Conservation (phyloP, 352 stramenopile genomes). For the Phytophthora sansomeana region DNA sequence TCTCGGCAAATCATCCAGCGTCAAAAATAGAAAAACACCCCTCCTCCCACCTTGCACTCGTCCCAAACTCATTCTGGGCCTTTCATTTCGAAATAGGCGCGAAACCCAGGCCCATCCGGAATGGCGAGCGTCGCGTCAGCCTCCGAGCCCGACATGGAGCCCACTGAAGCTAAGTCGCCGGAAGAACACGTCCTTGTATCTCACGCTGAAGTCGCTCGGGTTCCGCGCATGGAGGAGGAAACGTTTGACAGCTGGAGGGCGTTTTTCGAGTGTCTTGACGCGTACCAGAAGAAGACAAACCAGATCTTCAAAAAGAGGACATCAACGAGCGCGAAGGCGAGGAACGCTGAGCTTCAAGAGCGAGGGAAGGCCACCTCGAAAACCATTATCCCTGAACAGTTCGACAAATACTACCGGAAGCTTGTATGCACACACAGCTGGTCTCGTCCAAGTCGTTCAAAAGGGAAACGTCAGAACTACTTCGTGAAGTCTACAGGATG, state of each 20-base stretch:
- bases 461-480: background rate
- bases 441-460: background rate
- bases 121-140: background rate
- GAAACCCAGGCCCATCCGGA: background rate
- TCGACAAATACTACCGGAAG: slow-evolving; percentile 2
- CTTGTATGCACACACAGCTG: background rate
- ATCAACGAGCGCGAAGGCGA: background rate
- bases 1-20: background rate
- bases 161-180: background rate
- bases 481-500: slow-evolving; percentile 7
- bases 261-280: background rate
- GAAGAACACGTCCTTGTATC: background rate
- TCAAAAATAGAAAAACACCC: background rate
- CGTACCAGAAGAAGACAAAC: background rate
- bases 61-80: background rate
- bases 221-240: background rate
- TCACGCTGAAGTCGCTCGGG: background rate
- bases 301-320: background rate
- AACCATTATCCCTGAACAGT: background rate
- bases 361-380: background rate
- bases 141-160: background rate
- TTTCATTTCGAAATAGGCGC: background rate
- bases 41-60: background rate
- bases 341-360: background rate
- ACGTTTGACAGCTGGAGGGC: background rate